A percentile compares a stretch with the other conserved stretches of the same genome.
Evolutionary conservation across 306 rosid genomes (phyloP).

Genomic region (Erythrophleum fordii): DNA sequence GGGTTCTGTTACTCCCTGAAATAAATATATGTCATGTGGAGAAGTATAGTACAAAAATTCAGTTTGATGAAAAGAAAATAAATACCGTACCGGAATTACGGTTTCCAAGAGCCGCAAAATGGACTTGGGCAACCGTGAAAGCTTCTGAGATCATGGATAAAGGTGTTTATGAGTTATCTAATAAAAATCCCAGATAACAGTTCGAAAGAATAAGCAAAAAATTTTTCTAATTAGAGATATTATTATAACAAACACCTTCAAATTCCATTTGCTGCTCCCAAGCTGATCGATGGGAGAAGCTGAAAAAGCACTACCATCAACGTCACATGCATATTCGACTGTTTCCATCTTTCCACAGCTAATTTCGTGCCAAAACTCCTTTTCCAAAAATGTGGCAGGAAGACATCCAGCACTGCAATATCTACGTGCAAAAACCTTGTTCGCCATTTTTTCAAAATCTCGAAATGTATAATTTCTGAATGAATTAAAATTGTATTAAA

Average conservation of each 20-base stretch:
- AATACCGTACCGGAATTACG: constrained; percentile 73
- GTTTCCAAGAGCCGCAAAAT: constrained; percentile 79
- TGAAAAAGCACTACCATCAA: constrained; percentile 97
- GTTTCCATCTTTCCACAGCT: constrained; percentile 83
- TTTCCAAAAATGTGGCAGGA: constrained; percentile 84
- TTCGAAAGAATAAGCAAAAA: neutral
- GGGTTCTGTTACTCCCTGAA: constrained; percentile 95
- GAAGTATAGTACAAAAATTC: constrained; percentile 15
- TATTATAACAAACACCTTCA: constrained; percentile 69
- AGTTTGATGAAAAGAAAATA: constrained; percentile 17
- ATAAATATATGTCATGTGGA: constrained; percentile 37
- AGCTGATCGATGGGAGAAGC: constrained; percentile 82
- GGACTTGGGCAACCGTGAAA: constrained; percentile 84
- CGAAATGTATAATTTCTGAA: constrained; percentile 86
- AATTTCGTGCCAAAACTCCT: constrained; percentile 94
- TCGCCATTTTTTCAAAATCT: constrained; percentile 97
- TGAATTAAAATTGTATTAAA: constrained; percentile 44
- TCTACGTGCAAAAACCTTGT: constrained; percentile 86
- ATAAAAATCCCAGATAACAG: constrained; percentile 2
- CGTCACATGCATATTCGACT: constrained; percentile 96
- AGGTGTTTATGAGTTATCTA: constrained; percentile 19
- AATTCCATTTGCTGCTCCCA: constrained; percentile 93
- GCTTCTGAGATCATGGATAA: constrained; percentile 60
- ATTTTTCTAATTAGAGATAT: neutral
- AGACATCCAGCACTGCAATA: constrained; percentile 83